Evolutionary conservation across 805 yeast genomes (phyloP).

Genomic region (Diddensiella santjacobensis): DNA sequence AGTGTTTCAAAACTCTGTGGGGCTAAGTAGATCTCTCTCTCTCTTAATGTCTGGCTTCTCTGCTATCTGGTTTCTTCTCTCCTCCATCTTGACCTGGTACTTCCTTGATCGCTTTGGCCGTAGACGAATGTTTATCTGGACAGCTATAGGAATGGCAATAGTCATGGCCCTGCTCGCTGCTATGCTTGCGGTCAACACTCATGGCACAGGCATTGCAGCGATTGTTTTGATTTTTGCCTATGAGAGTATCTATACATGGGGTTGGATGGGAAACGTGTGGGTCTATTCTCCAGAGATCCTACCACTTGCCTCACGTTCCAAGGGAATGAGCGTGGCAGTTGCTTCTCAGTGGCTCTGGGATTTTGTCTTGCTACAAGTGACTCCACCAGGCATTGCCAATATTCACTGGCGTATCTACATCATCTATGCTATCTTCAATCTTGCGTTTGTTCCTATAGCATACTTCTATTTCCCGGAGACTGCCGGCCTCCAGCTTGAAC

Average conservation of each 20-base stretch:
- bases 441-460: slow-evolving; percentile 32
- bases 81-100: slow-evolving; percentile 42
- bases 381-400: slow-evolving; percentile 40
- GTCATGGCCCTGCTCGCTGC: slow-evolving; percentile 6
- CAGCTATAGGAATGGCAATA: slow-evolving; percentile 11
- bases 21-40: slow-evolving; percentile 2
- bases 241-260: slow-evolving; percentile 17
- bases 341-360: slow-evolving; percentile 18
- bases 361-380: slow-evolving; percentile 33
- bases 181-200: slow-evolving; percentile 8
- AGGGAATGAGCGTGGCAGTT: slow-evolving; percentile 37
- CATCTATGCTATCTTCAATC: slow-evolving; percentile 29
- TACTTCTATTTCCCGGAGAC: slow-evolving; percentile 42
- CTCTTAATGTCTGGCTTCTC: slow-evolving; percentile 15
- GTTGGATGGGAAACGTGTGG: slow-evolving; percentile 21
- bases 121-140: slow-evolving; percentile 40
- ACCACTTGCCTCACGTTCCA: slow-evolving; percentile 36
- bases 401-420: slow-evolving; percentile 44
- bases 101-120: slow-evolving; percentile 47
- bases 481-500: slow-evolving; percentile 42
- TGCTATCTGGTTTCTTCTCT: slow-evolving; percentile 13
- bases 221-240: slow-evolving; percentile 13
- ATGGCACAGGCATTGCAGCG: slow-evolving; percentile 8
- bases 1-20: slow-evolving; percentile 6
- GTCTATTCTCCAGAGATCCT: slow-evolving; percentile 24